phyloP scores from a whole-genome alignment of 2,329 filamentous ascomycete species.

The Dactylellina parvicollis region DNA sequence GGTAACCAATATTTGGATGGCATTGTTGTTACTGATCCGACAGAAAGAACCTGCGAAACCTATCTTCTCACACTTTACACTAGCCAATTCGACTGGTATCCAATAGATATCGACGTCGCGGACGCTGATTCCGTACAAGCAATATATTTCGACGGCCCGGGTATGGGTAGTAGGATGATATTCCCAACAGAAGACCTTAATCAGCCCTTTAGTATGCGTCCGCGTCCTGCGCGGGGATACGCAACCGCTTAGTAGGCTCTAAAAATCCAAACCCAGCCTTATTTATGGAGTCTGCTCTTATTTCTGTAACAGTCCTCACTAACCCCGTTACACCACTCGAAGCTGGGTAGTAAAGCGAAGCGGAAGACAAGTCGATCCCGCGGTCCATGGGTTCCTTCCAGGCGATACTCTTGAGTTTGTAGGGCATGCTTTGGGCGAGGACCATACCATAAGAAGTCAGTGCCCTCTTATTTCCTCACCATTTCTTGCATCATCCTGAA shows the following conservation, averaged over 20 bases:
- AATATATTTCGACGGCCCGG: slow-evolving; percentile 9
- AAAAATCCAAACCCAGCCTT: background rate
- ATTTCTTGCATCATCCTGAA: too few relatives aligned
- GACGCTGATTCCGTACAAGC: background rate
- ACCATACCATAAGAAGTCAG: slow-evolving; percentile 21
- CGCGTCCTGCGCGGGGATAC: background rate
- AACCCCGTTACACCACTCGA: background rate
- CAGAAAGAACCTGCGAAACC: slow-evolving; percentile 3
- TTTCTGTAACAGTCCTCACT: too few relatives aligned
- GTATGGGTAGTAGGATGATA: background rate
- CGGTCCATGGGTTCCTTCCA: background rate
- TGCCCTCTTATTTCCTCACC: background rate
- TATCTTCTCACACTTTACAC: background rate
- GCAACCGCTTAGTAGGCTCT: background rate
- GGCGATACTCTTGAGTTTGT: slow-evolving; percentile 26
- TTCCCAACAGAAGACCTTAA: background rate
- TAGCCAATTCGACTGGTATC: slow-evolving; percentile 3
- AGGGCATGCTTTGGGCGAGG: slow-evolving; percentile 9
- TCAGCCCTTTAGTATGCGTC: slow-evolving; percentile 7
- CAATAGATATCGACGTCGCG: background rate
- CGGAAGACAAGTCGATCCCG: slow-evolving; percentile 13
- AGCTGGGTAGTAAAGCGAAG: slow-evolving; percentile 27
- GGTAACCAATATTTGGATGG: background rate
- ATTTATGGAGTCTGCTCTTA: too few relatives aligned
- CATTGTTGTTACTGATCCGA: slow-evolving; percentile 8